Evolutionary conservation across 768 basidiomycete species (phyloP).

Genomic region (Calocybe indica): DNA sequence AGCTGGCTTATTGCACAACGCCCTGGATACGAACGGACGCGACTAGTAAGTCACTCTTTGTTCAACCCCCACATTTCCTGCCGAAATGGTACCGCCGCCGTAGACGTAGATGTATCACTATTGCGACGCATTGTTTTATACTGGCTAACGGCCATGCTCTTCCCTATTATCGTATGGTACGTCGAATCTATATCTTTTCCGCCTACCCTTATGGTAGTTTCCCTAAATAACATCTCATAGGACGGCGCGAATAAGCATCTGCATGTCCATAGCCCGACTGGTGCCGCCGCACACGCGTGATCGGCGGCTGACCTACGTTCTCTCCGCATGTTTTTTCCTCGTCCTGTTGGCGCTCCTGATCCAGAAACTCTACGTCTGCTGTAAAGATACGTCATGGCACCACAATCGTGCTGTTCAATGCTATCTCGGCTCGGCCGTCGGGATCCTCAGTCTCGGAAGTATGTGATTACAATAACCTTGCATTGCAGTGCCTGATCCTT

Average conservation of each 20-base stretch:
- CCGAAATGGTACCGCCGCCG: not conserved
- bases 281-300: constrained; percentile 1
- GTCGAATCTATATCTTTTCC: not conserved
- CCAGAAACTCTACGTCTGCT: constrained; percentile 9
- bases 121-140: constrained; percentile 1
- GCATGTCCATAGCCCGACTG: constrained; percentile 11
- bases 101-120: not conserved
- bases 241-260: constrained; percentile 12
- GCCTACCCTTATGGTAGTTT: not conserved
- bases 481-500: not conserved
- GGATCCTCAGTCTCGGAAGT: constrained; percentile 6
- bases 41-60: too few species aligned
- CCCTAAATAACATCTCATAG: not conserved
- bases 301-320: not conserved
- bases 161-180: constrained; percentile 10
- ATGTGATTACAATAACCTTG: not conserved
- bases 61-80: not conserved
- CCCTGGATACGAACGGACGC: not conserved
- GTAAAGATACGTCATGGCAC: not conserved
- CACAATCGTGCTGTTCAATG: not conserved
- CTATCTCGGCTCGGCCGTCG: constrained; percentile 1
- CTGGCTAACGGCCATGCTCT: constrained; percentile 3
- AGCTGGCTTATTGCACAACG: constrained; percentile 1
- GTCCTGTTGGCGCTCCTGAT: constrained; percentile 5
- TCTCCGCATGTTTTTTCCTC: constrained; percentile 4